Conservation (phyloP, 768 basidiomycete species). For the Tylopilus vinaceipallidus region DNA sequence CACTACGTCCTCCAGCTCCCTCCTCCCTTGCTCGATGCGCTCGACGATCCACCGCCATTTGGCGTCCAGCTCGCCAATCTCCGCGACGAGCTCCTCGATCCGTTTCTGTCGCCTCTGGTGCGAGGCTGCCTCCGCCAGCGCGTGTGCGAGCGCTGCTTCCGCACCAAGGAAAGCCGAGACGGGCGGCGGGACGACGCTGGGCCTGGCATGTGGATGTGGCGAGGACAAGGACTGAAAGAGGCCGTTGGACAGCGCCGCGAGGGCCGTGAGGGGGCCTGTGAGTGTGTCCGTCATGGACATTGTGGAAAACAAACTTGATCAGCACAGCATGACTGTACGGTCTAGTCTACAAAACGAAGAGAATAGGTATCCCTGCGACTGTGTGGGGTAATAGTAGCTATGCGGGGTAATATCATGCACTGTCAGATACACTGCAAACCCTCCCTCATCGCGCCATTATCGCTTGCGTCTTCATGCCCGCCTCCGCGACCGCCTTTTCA, state of each 20-base stretch:
- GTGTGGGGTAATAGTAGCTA: constrained; percentile 6
- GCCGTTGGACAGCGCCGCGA: constrained; percentile 62
- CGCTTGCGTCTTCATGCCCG: constrained; percentile 71
- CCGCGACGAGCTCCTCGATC: constrained; percentile 69
- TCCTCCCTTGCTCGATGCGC: constrained; percentile 62
- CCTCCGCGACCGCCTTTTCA: constrained; percentile 67
- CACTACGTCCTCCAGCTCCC: constrained; percentile 66
- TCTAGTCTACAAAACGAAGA: constrained; percentile 23
- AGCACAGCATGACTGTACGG: background rate
- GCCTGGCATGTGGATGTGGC: constrained; percentile 38
- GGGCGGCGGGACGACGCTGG: constrained; percentile 42
- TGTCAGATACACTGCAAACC: background rate
- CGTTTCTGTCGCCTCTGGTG: constrained; percentile 77
- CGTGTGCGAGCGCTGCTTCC: constrained; percentile 63
- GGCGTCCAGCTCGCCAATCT: constrained; percentile 65
- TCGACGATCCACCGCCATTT: constrained; percentile 68
- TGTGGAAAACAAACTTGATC: too few species aligned
- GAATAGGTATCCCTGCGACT: constrained; percentile 20
- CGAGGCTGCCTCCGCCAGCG: constrained; percentile 59
- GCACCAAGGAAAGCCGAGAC: constrained; percentile 55
- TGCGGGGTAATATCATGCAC: constrained; percentile 8
- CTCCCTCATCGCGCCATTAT: constrained; percentile 70
- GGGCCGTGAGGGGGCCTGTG: constrained; percentile 56
- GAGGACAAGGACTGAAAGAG: constrained; percentile 76
- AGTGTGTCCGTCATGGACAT: constrained; percentile 57